Evolutionary conservation across 2,329 filamentous ascomycete genomes (phyloP).

Genomic region (Aaosphaeria arxii): DNA sequence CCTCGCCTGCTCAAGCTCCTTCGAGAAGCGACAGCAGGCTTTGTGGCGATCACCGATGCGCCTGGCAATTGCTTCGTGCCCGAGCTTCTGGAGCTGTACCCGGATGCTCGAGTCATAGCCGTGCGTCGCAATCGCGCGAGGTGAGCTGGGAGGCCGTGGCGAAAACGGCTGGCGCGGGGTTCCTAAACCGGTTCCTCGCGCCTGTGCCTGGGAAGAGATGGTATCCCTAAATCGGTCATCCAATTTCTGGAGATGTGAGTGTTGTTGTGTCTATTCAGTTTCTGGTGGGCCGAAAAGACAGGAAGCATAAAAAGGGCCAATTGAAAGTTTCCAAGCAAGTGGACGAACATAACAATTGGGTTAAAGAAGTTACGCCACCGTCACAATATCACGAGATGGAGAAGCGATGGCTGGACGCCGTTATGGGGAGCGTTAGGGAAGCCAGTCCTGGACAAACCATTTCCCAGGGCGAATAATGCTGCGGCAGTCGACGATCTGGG

Average conservation of each 20-base stretch:
- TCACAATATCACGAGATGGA: no score
- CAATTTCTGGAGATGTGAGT: no score
- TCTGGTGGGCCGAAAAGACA: no score
- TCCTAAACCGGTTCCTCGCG: not conserved
- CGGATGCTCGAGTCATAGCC: conserved; percentile 13
- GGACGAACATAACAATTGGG: no score
- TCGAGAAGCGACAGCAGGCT: not conserved
- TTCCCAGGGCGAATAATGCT: conserved; percentile 7
- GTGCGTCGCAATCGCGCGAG: no score
- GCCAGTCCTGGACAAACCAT: conserved; percentile 2
- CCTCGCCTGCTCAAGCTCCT: not conserved
- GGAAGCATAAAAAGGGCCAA: no score
- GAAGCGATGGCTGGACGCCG: conserved; percentile 6
- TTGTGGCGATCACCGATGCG: conserved; percentile 1
- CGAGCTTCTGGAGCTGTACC: conserved; percentile 13
- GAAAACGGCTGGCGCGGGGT: not conserved
- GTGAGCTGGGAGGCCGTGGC: not conserved
- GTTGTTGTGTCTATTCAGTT: no score
- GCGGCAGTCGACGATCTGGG: not conserved
- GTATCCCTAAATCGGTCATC: no score
- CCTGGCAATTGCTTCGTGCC: conserved; percentile 1
- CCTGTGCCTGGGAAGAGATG: no score
- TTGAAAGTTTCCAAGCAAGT: no score
- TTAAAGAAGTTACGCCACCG: no score
- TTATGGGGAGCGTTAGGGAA: conserved; percentile 10